Percentiles rank a stretch among this genome's conserved stretches.
phyloP scores from a whole-genome alignment of 1,284 basidiomycete genomes.

The Boletellus sp. region DNA sequence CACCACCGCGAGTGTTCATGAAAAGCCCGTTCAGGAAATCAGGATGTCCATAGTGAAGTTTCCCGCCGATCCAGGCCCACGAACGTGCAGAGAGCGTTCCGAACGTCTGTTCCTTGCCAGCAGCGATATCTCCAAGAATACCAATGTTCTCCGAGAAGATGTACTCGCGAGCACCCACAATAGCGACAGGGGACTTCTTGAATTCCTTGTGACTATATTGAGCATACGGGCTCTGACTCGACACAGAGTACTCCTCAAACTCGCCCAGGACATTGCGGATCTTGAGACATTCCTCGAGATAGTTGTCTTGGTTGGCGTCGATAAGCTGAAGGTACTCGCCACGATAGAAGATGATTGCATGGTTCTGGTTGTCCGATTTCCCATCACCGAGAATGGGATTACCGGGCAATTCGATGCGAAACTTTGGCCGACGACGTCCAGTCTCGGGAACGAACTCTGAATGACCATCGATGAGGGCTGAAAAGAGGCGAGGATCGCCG shows the following conservation, averaged over 20 bases:
- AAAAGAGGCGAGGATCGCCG: slow-evolving; percentile 93
- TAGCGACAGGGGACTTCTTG: slow-evolving; percentile 87
- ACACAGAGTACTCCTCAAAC: slow-evolving; percentile 91
- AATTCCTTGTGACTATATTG: slow-evolving; percentile 86
- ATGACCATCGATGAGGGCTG: slow-evolving; percentile 95
- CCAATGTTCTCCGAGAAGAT: slow-evolving; percentile 99
- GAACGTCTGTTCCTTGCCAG: slow-evolving; percentile 99
- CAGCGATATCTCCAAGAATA: slow-evolving; percentile 96
- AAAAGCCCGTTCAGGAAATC: slow-evolving; percentile 98
- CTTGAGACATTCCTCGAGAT: slow-evolving; percentile 99
- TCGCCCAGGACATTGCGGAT: slow-evolving; percentile 98
- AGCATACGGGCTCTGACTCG: slow-evolving; percentile 88
- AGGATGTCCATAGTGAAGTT: slow-evolving; percentile 97
- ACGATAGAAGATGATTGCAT: slow-evolving; percentile 98
- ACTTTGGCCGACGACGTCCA: slow-evolving; percentile 91
- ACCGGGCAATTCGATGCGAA: slow-evolving; percentile 96
- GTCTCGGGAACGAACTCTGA: slow-evolving; percentile 91
- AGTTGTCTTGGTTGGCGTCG: slow-evolving; percentile 99
- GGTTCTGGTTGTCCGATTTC: slow-evolving; percentile 99
- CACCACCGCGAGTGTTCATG: slow-evolving; percentile 98
- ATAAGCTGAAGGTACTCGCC: slow-evolving; percentile 99
- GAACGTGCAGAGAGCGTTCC: slow-evolving; percentile 94
- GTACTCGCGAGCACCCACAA: slow-evolving; percentile 98
- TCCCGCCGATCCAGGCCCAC: slow-evolving; percentile 96
- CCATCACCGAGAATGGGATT: slow-evolving; percentile 99